Conservation (phyloP, 352 stramenopile genomes). For the Globisporangium takayamanum region DNA sequence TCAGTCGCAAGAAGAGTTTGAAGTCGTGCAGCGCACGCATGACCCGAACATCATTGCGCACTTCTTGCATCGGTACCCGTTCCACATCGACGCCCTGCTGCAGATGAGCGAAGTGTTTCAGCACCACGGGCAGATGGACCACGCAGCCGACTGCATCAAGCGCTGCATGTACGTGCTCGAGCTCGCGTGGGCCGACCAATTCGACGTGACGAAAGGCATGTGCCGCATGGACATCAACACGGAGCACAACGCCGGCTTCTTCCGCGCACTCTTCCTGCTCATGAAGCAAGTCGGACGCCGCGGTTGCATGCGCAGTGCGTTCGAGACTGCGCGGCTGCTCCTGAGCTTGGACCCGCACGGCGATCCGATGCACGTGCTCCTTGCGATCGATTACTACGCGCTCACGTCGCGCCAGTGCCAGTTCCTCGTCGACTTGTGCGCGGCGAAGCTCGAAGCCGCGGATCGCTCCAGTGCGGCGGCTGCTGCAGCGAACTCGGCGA, state of each 20-base stretch:
- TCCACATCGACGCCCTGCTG: constrained; percentile 78
- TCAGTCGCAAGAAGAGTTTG: constrained; percentile 77
- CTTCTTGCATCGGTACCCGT: constrained; percentile 79
- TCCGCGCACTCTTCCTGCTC: constrained; percentile 66
- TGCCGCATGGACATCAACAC: constrained; percentile 77
- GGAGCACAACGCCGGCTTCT: constrained; percentile 77
- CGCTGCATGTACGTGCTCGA: constrained; percentile 80
- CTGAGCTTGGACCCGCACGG: constrained; percentile 69
- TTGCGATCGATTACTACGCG: constrained; percentile 82
- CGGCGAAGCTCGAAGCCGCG: constrained; percentile 51
- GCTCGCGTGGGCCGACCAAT: constrained; percentile 77
- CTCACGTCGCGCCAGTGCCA: constrained; percentile 72
- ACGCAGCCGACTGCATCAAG: constrained; percentile 80
- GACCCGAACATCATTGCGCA: constrained; percentile 78
- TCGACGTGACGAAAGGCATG: constrained; percentile 73
- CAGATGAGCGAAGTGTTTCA: constrained; percentile 87
- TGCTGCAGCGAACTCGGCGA: constrained; percentile 4
- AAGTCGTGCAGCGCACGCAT: constrained; percentile 72
- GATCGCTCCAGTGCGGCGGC: constrained; percentile 31
- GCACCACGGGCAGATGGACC: constrained; percentile 85
- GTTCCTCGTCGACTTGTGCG: constrained; percentile 63
- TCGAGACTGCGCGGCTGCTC: constrained; percentile 73
- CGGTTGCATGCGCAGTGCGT: constrained; percentile 79
- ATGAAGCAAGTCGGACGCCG: constrained; percentile 82
- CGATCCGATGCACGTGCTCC: constrained; percentile 74